These are phyloP conservation scores for Gossypium rotundifolium DNA, from an alignment of 345 rosid genomes.

Conservation along the genomic window DNA sequence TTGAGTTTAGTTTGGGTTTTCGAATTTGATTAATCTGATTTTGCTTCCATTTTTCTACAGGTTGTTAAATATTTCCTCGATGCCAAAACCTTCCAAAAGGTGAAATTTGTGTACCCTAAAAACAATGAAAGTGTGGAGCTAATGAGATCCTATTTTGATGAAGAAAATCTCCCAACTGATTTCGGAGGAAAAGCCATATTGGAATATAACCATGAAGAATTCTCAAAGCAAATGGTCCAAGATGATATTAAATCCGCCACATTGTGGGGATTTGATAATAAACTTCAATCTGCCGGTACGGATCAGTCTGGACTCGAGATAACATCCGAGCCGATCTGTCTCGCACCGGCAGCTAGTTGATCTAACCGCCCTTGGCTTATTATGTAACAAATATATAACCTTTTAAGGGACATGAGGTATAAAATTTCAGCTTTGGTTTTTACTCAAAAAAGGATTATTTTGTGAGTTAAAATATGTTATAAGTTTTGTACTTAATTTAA, in stretches of 20 bases:
- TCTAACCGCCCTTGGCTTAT: not conserved
- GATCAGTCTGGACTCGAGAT: constrained; percentile 50
- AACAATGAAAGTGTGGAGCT: constrained; percentile 69
- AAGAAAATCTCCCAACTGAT: constrained; percentile 73
- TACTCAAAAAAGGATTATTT: no score
- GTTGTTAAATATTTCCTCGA: constrained; percentile 82
- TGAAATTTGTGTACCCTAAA: constrained; percentile 90
- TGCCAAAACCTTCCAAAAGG: constrained; percentile 77
- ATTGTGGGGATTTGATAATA: constrained; percentile 53
- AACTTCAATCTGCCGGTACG: constrained; percentile 25
- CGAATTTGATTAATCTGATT: not conserved
- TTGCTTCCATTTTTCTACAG: constrained; percentile 26
- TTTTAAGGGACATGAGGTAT: not conserved
- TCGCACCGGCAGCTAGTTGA: constrained; percentile 34
- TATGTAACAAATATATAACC: not conserved
- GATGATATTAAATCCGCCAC: constrained; percentile 69
- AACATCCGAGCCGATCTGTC: constrained; percentile 42
- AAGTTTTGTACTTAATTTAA: no score
- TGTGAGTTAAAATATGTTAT: no score
- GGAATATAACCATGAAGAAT: constrained; percentile 74
- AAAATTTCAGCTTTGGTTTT: not conserved
- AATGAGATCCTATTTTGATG: constrained; percentile 70
- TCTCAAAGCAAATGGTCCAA: constrained; percentile 65
- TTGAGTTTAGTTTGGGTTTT: no score
- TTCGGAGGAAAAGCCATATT: constrained; percentile 72